Evolutionary conservation across 805 yeast genomes (phyloP).

Genomic region (Ogataea haglerorum): DNA sequence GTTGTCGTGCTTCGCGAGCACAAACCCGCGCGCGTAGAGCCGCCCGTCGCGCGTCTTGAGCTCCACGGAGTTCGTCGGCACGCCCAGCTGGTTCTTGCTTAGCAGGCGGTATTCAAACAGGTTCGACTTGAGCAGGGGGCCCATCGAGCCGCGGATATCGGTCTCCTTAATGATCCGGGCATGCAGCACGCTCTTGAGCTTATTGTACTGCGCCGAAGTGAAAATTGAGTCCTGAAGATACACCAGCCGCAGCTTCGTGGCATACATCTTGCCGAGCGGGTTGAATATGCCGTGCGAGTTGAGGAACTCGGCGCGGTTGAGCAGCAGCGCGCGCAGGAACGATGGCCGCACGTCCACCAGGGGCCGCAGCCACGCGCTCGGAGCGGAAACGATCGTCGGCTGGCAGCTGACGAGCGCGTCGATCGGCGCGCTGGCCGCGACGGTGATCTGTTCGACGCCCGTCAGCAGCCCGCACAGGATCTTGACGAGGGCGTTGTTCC

Average conservation of each 20-base stretch:
- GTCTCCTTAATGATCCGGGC: slow-evolving; percentile 52
- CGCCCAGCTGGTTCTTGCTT: slow-evolving; percentile 45
- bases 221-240: slow-evolving; percentile 31
- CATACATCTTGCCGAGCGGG: slow-evolving; percentile 27
- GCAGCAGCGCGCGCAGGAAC: slow-evolving; percentile 27
- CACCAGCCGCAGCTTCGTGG: slow-evolving; percentile 38
- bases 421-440: slow-evolving; percentile 18
- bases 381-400: slow-evolving; percentile 34
- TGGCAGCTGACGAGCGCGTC: slow-evolving; percentile 7
- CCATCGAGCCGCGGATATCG: slow-evolving; percentile 44
- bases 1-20: slow-evolving; percentile 46
- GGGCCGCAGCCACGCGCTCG: slow-evolving; percentile 24
- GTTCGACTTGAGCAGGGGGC: slow-evolving; percentile 59
- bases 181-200: slow-evolving; percentile 43
- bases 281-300: slow-evolving; percentile 51
- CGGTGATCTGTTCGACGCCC: slow-evolving; percentile 27
- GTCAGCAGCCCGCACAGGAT: slow-evolving; percentile 39
- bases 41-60: slow-evolving; percentile 54
- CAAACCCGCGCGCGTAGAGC: slow-evolving; percentile 60
- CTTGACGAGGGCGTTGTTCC: slow-evolving; percentile 34
- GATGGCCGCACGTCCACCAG: slow-evolving; percentile 21
- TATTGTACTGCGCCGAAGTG: slow-evolving; percentile 30
- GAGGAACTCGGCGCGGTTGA: slow-evolving; percentile 38
- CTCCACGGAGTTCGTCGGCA: slow-evolving; percentile 58
- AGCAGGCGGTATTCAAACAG: slow-evolving; percentile 58